Evolutionary conservation across 441 rosid species (phyloP).

Genomic region (Eugenia klotzschiana): DNA sequence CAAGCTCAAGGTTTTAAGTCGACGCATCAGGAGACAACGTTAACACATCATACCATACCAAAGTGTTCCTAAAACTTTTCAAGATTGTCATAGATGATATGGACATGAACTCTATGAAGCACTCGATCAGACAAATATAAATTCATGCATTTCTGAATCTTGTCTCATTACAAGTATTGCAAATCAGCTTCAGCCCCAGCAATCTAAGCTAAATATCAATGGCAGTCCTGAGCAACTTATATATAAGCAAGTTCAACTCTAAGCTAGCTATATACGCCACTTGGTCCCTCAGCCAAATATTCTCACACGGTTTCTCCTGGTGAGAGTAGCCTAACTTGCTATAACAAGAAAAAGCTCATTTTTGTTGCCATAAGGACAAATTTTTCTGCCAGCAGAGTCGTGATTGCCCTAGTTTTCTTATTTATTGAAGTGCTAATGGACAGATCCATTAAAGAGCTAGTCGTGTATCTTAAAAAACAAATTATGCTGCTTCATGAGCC

Average conservation of each 20-base stretch:
- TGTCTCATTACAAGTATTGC: neutral
- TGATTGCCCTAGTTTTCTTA: neutral
- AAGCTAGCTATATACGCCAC: neutral
- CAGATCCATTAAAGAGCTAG: neutral
- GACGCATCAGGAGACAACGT: neutral
- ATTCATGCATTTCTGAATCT: slow-evolving; percentile 1
- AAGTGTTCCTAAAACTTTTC: neutral
- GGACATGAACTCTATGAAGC: slow-evolving; percentile 17
- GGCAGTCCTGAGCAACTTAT: neutral
- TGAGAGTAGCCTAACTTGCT: neutral
- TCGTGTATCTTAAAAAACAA: neutral
- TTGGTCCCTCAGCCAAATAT: neutral
- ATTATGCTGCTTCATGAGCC: neutral
- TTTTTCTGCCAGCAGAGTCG: neutral
- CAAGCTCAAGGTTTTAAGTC: neutral
- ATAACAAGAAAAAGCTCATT: neutral
- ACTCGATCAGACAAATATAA: slow-evolving; percentile 17
- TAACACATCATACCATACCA: neutral
- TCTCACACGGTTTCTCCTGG: neutral
- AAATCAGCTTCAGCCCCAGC: neutral
- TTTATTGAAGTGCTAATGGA: neutral
- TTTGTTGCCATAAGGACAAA: neutral
- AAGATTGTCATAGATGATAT: neutral
- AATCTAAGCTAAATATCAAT: neutral
- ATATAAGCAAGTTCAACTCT: neutral